phyloP scores from a whole-genome alignment of 2,329 filamentous ascomycete genomes.

The Aaosphaeria pasadenensis region DNA sequence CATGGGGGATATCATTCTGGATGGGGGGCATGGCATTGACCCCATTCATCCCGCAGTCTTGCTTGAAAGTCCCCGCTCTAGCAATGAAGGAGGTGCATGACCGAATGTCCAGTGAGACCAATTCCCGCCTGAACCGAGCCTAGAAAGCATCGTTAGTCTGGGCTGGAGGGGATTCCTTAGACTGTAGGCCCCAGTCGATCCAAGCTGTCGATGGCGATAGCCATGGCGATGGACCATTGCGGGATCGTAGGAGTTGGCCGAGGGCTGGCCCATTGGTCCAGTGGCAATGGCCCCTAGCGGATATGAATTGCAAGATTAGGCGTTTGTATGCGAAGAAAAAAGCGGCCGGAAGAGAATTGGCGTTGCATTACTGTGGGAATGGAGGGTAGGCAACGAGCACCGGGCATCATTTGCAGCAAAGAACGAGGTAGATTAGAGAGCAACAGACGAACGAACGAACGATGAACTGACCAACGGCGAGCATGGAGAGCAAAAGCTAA shows the following conservation, averaged over 20 bases:
- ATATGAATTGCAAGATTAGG: conserved; percentile 24
- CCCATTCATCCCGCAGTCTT: conserved; percentile 29
- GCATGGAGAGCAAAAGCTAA: conserved; percentile 14
- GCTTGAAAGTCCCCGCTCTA: conserved; percentile 34
- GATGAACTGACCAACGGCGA: conserved; percentile 8
- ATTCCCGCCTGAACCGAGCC: conserved; percentile 34
- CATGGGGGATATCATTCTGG: conserved; percentile 18
- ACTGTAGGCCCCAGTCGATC: conserved; percentile 30
- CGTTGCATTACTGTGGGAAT: conserved; percentile 23
- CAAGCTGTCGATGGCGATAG: conserved; percentile 5
- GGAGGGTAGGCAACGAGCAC: conserved; percentile 8
- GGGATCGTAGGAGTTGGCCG: conserved; percentile 16
- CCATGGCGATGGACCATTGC: conserved; percentile 20
- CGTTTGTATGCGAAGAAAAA: conserved; percentile 16
- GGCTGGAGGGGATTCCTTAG: conserved; percentile 30
- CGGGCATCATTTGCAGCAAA: no score
- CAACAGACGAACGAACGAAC: no score
- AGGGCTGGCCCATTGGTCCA: conserved; percentile 28
- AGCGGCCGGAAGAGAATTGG: conserved; percentile 26
- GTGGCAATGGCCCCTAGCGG: conserved; percentile 19
- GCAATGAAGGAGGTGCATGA: conserved; percentile 40
- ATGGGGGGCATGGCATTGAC: conserved; percentile 26
- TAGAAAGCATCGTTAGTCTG: conserved; percentile 30
- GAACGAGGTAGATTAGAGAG: no score
- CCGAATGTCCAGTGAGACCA: conserved; percentile 35